These are phyloP conservation scores for Taphrina pruni DNA, from an alignment of 1,139 yeast species.

Conservation along the genomic window DNA sequence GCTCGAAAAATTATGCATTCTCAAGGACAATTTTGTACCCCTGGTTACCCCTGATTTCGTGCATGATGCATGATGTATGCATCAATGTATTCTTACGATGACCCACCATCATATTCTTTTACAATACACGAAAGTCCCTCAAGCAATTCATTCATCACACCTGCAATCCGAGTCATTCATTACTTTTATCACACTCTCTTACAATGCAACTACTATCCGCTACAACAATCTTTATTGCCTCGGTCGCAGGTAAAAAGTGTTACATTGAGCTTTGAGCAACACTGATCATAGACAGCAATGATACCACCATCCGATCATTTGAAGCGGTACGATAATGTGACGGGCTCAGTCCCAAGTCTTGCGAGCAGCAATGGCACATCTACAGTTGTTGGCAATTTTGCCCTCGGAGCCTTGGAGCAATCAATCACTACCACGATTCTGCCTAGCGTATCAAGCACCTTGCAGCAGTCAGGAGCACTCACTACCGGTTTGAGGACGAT, in stretches of 20 bases:
- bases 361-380: not conserved
- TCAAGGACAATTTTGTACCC: slow-evolving; percentile 12
- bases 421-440: not conserved
- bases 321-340: slow-evolving; percentile 1
- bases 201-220: not conserved
- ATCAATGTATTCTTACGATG: not conserved
- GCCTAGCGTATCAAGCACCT: not conserved
- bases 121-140: not conserved
- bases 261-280: too few species aligned
- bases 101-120: not conserved
- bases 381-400: not conserved
- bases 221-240: not conserved
- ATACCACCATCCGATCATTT: not conserved
- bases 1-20: not conserved
- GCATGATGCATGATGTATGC: not conserved
- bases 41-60: slow-evolving; percentile 7
- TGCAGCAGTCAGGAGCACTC: not conserved
- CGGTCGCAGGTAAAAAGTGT: not conserved
- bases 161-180: not conserved
- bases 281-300: not conserved
- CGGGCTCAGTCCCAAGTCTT: not conserved
- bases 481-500: slow-evolving; percentile 1
- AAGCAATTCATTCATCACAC: not conserved
- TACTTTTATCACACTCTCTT: not conserved
- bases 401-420: not conserved